Conservation (phyloP, 148 eudicot species). For the Rhododendron griersonianum region DNA sequence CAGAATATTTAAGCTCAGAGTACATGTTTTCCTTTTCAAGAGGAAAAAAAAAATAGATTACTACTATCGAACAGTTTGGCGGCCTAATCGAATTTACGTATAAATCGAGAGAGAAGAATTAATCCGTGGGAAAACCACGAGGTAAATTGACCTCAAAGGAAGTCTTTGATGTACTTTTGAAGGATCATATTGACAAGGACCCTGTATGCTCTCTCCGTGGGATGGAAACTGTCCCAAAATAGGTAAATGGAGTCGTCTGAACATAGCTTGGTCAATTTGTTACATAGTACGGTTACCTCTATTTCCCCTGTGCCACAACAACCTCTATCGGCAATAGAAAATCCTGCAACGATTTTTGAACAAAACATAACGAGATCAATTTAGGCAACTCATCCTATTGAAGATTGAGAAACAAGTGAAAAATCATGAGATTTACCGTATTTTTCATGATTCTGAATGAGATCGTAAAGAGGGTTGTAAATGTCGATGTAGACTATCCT, state of each 20-base stretch:
- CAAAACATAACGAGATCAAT: not conserved
- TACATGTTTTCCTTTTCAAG: not conserved
- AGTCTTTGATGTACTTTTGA: conserved; percentile 2
- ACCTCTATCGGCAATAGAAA: not conserved
- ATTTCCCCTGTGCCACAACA: not conserved
- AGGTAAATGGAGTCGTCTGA: conserved; percentile 26
- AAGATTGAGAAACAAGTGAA: not conserved
- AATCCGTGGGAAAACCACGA: too few relatives aligned
- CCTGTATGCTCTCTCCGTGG: conserved; percentile 37
- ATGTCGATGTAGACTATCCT: conserved; percentile 45
- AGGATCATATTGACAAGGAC: conserved; percentile 9
- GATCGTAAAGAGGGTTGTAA: conserved; percentile 36
- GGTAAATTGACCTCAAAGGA: not conserved
- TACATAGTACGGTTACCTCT: not conserved
- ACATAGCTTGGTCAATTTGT: not conserved
- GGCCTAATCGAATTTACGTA: not conserved
- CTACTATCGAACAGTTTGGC: not conserved
- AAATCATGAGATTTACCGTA: conserved; percentile 33
- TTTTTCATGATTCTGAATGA: conserved; percentile 33
- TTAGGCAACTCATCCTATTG: not conserved
- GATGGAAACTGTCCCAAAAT: conserved; percentile 62
- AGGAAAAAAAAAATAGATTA: not conserved
- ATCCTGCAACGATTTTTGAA: not conserved
- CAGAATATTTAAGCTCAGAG: not conserved
- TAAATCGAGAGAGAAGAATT: not conserved